Conservation (phyloP, 1,139 yeast species). For the Nematodospora anomalae region DNA sequence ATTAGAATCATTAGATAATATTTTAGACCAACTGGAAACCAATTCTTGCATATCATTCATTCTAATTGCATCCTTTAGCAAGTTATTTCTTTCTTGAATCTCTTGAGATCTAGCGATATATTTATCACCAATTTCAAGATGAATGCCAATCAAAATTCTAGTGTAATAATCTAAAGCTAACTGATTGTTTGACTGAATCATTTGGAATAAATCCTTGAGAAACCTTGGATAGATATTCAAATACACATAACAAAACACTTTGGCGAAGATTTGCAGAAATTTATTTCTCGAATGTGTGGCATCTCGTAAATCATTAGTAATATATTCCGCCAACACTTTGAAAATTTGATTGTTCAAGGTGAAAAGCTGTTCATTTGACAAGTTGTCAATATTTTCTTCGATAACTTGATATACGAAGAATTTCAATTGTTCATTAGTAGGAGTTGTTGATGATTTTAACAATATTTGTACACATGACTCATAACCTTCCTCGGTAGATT, state of each 20-base stretch:
- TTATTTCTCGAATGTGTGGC: conserved; percentile 74
- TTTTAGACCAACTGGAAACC: conserved; percentile 66
- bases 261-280: conserved; percentile 70
- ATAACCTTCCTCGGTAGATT: conserved; percentile 78
- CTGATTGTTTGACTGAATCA: conserved; percentile 17
- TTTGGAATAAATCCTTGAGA: conserved; percentile 57
- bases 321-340: conserved; percentile 34
- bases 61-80: conserved; percentile 80
- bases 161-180: conserved; percentile 74
- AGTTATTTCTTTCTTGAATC: conserved; percentile 62
- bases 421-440: conserved; percentile 50
- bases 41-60: conserved; percentile 69
- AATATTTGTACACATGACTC: conserved; percentile 70
- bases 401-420: conserved; percentile 84
- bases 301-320: conserved; percentile 40
- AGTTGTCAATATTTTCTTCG: conserved; percentile 57
- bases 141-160: conserved; percentile 72
- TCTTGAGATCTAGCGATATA: conserved; percentile 68
- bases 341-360: conserved; percentile 43
- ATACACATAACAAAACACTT: conserved; percentile 69
- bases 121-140: conserved; percentile 92
- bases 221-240: conserved; percentile 62
- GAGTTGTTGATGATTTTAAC: conserved; percentile 23
- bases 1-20: conserved; percentile 35
- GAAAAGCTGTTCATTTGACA: conserved; percentile 47